Base-by-base conservation (phyloP, 345 rosid genomes). In the Acer campestre region DNA sequence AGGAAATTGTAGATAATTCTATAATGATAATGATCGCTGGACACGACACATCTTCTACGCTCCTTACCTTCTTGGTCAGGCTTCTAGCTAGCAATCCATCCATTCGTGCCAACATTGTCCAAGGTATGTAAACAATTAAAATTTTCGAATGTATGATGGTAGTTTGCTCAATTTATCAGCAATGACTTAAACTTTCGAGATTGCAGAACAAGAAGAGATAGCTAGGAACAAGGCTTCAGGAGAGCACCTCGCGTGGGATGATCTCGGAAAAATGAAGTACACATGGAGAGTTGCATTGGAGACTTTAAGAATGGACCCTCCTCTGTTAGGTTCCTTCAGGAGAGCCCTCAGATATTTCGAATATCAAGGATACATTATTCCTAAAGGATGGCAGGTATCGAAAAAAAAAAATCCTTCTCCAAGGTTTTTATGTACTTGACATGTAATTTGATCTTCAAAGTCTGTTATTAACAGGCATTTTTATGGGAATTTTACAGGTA, bases 221-320 rank as follows among this genome's bases (percentile, higher is more conserved):
- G 44, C 31, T 27, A 25, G 65, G 46, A 74, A 29, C 46, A 63
- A 74, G 17, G 59, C 46, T 27, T 46, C 67, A 44, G 27, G 16
- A 23, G 65, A 83, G 9, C 66, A n/a, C 6, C 62, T 87, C 20
- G 78, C 86, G 25, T 83, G 88, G 90, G 80, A 76, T 27, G 85
- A 85, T 68, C 79, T 85, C 1, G 68, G 56, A 6, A 78, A 29
- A 61, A 87, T 83, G 87, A 85, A 78, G 75, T 81, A 80, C 56
- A 81, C 87, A 40, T 85, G 87, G 84, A 78, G 80, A 70, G 84
- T 78, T 1, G 87, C 86, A 49, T 38, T 75, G 80, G 81, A 85
- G 55, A 73, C 79, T 10, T 65, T 81, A 38, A 85, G 88, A 40
- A 83, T 83, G 71, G n/a, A 58, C 58, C 86, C 85, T 75, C 84